Evolutionary conservation across 495 filamentous ascomycete species (phyloP), one percentile per base, ranked within the genome.

Genomic region (Aspergillus kassunensis): DNA sequence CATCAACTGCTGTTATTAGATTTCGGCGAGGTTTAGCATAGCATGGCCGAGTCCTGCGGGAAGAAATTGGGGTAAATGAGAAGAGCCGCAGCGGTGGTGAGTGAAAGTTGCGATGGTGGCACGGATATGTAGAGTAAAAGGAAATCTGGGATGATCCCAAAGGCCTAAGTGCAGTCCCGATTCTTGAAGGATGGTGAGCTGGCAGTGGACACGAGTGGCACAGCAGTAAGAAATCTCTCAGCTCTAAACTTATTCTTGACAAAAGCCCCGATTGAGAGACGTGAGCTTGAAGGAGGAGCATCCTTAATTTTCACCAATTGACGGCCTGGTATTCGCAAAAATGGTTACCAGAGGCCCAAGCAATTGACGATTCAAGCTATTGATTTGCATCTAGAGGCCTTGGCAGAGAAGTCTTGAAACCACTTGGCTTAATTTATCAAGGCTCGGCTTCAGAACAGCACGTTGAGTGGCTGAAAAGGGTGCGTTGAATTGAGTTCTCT

Each of bases 361-460:
- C 42, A 21, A 46, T 45, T 41, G 41, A 45, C 33, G 23, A 19
- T 39, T 23, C 41, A 30, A 53, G 33, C 31, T 20, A 36, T 24
- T 37, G 15, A 46, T 44, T 1, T 7, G 39, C 29, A 11, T 35
- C 20, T 21, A 27, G 16, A 10, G 12, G 33, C 19, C 54, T 51
- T 51, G 54, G 54, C 54, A 43, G 18, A 20, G 29, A 27, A 34
- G 36, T 51, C 54, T 47, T 53, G 54, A 56, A 56, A 56, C 48
- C 43, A 48, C 54, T 51, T 51, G 47, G 48, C 53, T 45, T 29
- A 41, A 24, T 27, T 19, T 50, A 30, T 30, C 43, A 40, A 47
- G 52, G 37, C 52, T 54, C 44, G 36, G 43, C 44, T 45, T 18
- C n/a, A 25, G 4, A 30, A 23, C 13, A 49, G 13, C n/a, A 37